These are phyloP conservation scores for Bruguiera parviflora DNA, from an alignment of 345 rosid species.

Conservation along the genomic window DNA sequence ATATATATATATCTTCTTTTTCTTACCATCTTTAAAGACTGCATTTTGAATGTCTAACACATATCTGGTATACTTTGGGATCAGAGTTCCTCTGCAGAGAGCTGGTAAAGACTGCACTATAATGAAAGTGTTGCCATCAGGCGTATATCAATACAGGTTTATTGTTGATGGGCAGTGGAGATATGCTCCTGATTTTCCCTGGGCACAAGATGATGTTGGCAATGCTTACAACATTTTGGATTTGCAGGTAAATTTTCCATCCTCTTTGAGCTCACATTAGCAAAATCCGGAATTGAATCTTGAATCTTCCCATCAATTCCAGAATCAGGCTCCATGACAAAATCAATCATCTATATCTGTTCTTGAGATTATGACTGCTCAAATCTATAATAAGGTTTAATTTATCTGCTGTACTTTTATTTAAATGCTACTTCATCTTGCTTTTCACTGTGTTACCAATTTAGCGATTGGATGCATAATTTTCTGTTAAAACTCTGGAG, in stretches of 20 bases:
- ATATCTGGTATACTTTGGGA: slow-evolving; percentile 23
- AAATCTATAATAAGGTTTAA: background rate
- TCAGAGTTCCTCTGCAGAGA: slow-evolving; percentile 84
- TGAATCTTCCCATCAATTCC: no score
- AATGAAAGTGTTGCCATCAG: slow-evolving; percentile 95
- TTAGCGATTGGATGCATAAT: background rate
- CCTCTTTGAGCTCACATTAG: no score
- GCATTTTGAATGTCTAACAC: background rate
- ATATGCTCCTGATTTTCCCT: slow-evolving; percentile 80
- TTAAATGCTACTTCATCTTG: background rate
- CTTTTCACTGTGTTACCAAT: background rate
- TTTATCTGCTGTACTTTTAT: background rate
- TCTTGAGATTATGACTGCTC: no score
- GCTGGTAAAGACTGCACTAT: slow-evolving; percentile 91
- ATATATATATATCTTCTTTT: background rate
- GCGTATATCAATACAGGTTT: slow-evolving; percentile 88
- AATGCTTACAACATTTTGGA: slow-evolving; percentile 82
- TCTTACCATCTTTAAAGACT: slow-evolving; percentile 8
- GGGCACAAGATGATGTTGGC: slow-evolving; percentile 71
- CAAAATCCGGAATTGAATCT: background rate
- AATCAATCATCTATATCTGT: no score
- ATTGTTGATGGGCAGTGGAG: slow-evolving; percentile 91
- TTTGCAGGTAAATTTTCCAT: slow-evolving; percentile 54
- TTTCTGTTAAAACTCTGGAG: background rate
- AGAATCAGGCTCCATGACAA: no score